Evolutionary conservation across 495 filamentous ascomycete species (phyloP), one percentile per base, ranked within the genome.

Genomic region (Hypoxylon rickii): DNA sequence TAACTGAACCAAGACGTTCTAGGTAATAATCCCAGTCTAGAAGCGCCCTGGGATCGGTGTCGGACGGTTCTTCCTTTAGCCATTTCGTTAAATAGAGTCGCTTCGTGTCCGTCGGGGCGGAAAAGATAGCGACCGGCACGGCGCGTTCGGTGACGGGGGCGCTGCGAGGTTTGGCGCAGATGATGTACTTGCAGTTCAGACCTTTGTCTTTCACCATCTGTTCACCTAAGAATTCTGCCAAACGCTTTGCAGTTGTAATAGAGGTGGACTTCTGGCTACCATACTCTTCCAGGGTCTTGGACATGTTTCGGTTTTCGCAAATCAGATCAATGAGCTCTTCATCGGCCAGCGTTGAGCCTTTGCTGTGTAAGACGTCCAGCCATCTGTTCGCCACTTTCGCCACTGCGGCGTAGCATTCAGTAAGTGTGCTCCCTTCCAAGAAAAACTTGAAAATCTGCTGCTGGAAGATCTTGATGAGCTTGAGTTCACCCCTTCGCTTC

Each of bases 121-220:
- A 96, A 71, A 99, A 99, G 55, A 99, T 99, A 13, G 94, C 89
- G 4, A 97, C 91, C 4, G 94, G 94, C 58, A 97, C 86, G 7
- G 94, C 94, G 62, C 94, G 79, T 62, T 97, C 94, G 0, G 94
- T 97, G 55, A 99, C 92, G 16, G 94, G 92, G 0, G 94, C 91
- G 66, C 86, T 87, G 64, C 85, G 88, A 17, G 94, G 94, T 58
- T 80, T 85, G 6, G 90, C 81, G 33, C 92, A 95, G 58, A 99
- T 97, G 71, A 99, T 96, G 71, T 96, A 99, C 71, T 97, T 97
- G 85, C 94, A 99, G 72, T 97, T 97, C 60, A 99, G 73, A 12
- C 94, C 94, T 70, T 97, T 97, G 70, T 99, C 94, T 64, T 99
- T 99, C 59, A 96, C 83, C 94, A 99, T 99, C 66, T 96, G 92